These are phyloP conservation scores for Mediolabrus comicus DNA, from an alignment of 108 stramenopile species.

Conservation along the genomic window DNA sequence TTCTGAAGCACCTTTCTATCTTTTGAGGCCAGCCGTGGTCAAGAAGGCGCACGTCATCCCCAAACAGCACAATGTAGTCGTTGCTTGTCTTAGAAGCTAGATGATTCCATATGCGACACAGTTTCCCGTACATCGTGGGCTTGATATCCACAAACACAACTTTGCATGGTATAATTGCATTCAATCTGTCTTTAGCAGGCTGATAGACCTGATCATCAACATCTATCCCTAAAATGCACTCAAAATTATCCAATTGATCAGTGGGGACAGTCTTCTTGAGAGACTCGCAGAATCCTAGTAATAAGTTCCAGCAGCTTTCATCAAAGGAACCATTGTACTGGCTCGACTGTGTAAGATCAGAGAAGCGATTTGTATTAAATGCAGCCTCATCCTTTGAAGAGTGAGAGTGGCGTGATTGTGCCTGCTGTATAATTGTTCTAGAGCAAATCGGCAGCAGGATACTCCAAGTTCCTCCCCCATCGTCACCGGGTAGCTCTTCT, in stretches of 20 bases:
- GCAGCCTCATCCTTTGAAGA: background rate
- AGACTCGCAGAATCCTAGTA: conserved; percentile 16
- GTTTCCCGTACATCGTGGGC: conserved; percentile 32
- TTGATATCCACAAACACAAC: conserved; percentile 35
- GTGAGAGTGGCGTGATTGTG: background rate
- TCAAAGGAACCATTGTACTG: conserved; percentile 1
- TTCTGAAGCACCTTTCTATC: conserved; percentile 22
- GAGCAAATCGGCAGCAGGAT: conserved; percentile 27
- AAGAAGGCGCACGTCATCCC: conserved; percentile 17
- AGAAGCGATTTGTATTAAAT: conserved; percentile 21
- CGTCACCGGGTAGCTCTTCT: background rate
- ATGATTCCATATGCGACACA: conserved; percentile 47
- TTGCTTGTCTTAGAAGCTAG: conserved; percentile 13
- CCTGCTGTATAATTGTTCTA: background rate
- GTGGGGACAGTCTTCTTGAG: conserved; percentile 17
- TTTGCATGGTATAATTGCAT: conserved; percentile 14
- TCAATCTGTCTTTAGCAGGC: conserved; percentile 12
- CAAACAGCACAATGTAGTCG: conserved; percentile 24
- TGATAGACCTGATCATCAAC: conserved; percentile 30
- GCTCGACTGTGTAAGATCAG: conserved; percentile 9
- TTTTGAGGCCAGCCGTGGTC: conserved; percentile 27
- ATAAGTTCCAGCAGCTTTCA: conserved; percentile 23
- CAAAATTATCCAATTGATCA: background rate
- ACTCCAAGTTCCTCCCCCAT: conserved; percentile 15
- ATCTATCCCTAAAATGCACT: conserved; percentile 45